Evolutionary conservation across 2,329 filamentous ascomycete species (phyloP).

Genomic region (Shiraia bambusicola): DNA sequence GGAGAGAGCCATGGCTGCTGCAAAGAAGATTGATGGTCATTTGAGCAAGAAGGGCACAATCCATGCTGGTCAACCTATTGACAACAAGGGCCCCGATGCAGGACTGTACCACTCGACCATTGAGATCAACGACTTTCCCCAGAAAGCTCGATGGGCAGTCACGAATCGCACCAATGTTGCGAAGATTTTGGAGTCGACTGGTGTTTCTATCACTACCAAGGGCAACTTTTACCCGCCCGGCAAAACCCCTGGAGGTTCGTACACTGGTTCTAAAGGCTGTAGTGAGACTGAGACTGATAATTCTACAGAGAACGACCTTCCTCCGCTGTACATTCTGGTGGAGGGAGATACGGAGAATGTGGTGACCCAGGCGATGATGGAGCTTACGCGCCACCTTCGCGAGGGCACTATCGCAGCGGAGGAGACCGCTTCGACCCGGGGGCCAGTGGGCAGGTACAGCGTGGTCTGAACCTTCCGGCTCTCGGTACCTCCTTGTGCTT

Average conservation of each 20-base stretch:
- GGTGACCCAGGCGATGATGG: slow-evolving; percentile 85
- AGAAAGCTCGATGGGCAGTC: slow-evolving; percentile 97
- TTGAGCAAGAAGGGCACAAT: slow-evolving; percentile 87
- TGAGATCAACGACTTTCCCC: slow-evolving; percentile 99
- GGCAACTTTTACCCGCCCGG: slow-evolving; percentile 83
- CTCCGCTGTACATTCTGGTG: slow-evolving; percentile 97
- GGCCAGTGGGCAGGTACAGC: slow-evolving; percentile 80
- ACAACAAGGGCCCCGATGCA: slow-evolving; percentile 97
- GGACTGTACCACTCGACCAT: slow-evolving; percentile 95
- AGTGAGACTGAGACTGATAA: slow-evolving; percentile 7
- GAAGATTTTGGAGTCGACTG: slow-evolving; percentile 93
- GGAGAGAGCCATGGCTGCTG: slow-evolving; percentile 86
- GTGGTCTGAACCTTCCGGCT: slow-evolving; percentile 50
- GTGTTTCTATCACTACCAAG: slow-evolving; percentile 96
- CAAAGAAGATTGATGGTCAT: slow-evolving; percentile 86
- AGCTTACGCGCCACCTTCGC: slow-evolving; percentile 82
- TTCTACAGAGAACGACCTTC: slow-evolving; percentile 60
- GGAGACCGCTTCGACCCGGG: slow-evolving; percentile 74
- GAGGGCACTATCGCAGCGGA: slow-evolving; percentile 89
- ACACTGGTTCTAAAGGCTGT: background rate
- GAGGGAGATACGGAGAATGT: slow-evolving; percentile 95
- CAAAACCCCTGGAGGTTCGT: slow-evolving; percentile 68
- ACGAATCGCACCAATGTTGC: slow-evolving; percentile 98
- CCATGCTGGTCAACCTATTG: slow-evolving; percentile 88
- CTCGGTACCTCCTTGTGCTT: background rate